A percentile compares a stretch with the other conserved stretches of the same genome.
Conservation (phyloP, 169 alveolate species). For the Plasmodium blacklocki region DNA sequence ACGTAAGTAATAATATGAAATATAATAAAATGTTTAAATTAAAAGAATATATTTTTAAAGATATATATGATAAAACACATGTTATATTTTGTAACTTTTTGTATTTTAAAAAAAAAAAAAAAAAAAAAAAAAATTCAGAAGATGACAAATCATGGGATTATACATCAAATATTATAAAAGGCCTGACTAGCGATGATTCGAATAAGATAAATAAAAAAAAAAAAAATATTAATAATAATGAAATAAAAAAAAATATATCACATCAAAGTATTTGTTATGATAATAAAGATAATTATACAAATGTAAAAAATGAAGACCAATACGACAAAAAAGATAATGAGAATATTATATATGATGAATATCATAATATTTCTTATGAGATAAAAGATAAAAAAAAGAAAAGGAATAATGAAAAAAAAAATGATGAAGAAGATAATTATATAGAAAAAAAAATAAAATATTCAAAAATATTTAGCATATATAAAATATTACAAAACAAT, state of each 20-base stretch:
- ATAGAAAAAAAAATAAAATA: neutral
- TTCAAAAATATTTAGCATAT: constrained; percentile 23
- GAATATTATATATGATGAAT: too few species aligned
- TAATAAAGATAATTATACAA: neutral
- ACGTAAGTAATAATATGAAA: constrained; percentile 36
- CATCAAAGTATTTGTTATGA: neutral
- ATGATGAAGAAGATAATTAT: too few species aligned
- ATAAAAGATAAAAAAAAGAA: neutral
- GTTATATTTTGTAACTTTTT: constrained; percentile 15
- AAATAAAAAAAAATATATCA: neutral
- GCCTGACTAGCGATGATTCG: too few species aligned
- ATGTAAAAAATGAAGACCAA: neutral
- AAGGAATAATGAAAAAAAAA: neutral
- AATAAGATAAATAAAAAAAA: neutral
- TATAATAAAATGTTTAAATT: constrained; percentile 20
- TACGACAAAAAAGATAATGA: neutral
- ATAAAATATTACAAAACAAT: constrained; percentile 2
- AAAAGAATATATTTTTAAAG: constrained; percentile 7
- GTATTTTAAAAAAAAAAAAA: constrained; percentile 1
- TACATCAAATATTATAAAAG: neutral
- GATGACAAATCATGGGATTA: neutral
- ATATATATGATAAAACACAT: constrained; percentile 6
- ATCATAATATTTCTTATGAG: neutral
- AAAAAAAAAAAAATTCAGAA: neutral
- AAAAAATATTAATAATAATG: neutral